phyloP scores from a whole-genome alignment of 2,329 filamentous ascomycete genomes.

The Nigrograna mackinnonii region DNA sequence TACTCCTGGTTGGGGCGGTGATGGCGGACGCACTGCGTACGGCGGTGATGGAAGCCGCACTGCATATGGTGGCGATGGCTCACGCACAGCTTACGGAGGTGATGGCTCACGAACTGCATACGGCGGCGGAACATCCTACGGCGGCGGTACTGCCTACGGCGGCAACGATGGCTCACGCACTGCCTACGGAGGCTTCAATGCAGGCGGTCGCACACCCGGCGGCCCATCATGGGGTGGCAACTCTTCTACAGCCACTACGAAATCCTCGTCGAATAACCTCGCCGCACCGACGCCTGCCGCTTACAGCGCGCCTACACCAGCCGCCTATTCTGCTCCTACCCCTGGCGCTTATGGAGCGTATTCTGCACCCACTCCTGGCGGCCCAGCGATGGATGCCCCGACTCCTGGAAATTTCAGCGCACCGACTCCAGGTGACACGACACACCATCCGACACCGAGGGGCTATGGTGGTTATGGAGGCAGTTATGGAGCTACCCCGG shows the following conservation, averaged over 20 bases:
- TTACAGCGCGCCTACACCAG: constrained; percentile 41
- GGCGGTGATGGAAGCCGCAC: constrained; percentile 44
- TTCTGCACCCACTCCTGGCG: constrained; percentile 41
- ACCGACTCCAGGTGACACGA: constrained; percentile 38
- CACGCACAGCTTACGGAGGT: constrained; percentile 49
- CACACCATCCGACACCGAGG: constrained; percentile 18
- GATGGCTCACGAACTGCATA: constrained; percentile 77
- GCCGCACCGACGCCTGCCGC: constrained; percentile 36
- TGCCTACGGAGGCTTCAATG: constrained; percentile 54
- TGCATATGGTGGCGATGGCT: constrained; percentile 41
- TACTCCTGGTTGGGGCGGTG: constrained; percentile 53
- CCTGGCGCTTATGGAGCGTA: constrained; percentile 38
- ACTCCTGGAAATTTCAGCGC: constrained; percentile 44
- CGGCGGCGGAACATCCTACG: constrained; percentile 56
- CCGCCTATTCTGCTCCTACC: constrained; percentile 39
- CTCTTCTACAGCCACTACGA: constrained; percentile 5
- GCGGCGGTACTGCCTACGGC: constrained; percentile 51
- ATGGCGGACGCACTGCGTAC: constrained; percentile 44
- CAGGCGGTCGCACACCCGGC: constrained; percentile 52
- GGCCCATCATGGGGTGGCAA: constrained; percentile 59
- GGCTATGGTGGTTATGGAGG: constrained; percentile 22
- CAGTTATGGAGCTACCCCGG: constrained; percentile 41
- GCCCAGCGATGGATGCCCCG: constrained; percentile 40
- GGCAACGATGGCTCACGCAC: constrained; percentile 38
- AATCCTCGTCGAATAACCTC: constrained; percentile 31